Percentiles rank a stretch among this genome's conserved stretches.
phyloP scores from a whole-genome alignment of 2,329 filamentous ascomycete species.

The Microdochium trichocladiopsis region DNA sequence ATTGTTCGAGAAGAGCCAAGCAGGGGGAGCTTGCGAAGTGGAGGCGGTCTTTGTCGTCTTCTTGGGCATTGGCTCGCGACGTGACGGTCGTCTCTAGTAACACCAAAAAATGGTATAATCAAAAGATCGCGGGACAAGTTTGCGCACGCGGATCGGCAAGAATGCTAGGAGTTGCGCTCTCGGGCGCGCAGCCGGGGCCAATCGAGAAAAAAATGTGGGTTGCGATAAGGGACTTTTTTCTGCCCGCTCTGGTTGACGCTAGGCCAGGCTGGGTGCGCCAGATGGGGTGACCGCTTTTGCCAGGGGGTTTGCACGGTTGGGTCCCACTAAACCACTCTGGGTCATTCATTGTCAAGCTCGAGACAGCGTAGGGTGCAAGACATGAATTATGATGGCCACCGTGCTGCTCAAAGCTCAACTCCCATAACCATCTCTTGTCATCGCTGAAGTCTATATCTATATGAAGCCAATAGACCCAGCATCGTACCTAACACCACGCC shows the following conservation, averaged over 20 bases:
- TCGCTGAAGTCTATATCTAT: no score
- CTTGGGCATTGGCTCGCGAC: neutral
- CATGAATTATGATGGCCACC: no score
- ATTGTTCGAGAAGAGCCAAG: slow-evolving; percentile 26
- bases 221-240: neutral
- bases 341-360: no score
- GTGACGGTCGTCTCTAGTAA: no score
- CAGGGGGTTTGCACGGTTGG: no score
- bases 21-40: slow-evolving; percentile 10
- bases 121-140: neutral
- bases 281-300: neutral
- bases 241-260: neutral
- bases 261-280: neutral
- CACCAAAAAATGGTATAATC: neutral
- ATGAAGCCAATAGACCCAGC: no score
- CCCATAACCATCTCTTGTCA: no score
- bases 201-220: neutral
- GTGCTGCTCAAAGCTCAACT: no score
- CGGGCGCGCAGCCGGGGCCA: neutral
- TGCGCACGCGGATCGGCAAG: neutral
- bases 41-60: neutral
- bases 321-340: no score
- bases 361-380: no score
- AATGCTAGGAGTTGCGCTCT: neutral
- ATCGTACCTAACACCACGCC: no score